Evolutionary conservation across 805 yeast species (phyloP).

Genomic region (Teunomyces cretensis): DNA sequence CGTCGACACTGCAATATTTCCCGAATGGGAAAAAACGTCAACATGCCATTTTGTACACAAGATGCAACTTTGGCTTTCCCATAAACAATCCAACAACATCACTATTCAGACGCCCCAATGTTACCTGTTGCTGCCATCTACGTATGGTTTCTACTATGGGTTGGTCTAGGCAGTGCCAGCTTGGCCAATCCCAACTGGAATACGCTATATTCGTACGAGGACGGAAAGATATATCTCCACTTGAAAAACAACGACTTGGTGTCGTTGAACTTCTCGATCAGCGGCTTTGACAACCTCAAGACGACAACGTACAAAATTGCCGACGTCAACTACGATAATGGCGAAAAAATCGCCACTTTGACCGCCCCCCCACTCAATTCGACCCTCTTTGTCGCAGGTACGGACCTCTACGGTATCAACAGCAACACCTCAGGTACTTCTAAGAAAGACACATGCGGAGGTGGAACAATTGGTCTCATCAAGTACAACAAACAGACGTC

Average conservation of each 20-base stretch:
- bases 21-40: conserved; percentile 10
- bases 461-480: conserved; percentile 22
- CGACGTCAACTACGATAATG: conserved; percentile 16
- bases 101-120: background rate
- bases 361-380: conserved; percentile 34
- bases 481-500: conserved; percentile 17
- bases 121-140: background rate
- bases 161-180: background rate
- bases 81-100: background rate
- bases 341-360: conserved; percentile 21
- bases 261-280: conserved; percentile 32
- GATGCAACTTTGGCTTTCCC: background rate
- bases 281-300: conserved; percentile 23
- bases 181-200: conserved; percentile 21
- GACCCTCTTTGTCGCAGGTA: conserved; percentile 28
- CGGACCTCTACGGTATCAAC: conserved; percentile 30
- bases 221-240: conserved; percentile 35
- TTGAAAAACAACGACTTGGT: conserved; percentile 37
- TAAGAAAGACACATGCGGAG: conserved; percentile 24
- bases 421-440: conserved; percentile 3
- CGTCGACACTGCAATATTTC: background rate
- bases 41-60: background rate
- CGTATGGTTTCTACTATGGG: background rate
- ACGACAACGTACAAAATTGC: conserved; percentile 1
- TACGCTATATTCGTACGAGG: conserved; percentile 34